Evolutionary conservation across 2,329 filamentous ascomycete species (phyloP).

Genomic region (Atkinsonella hypoxylon): DNA sequence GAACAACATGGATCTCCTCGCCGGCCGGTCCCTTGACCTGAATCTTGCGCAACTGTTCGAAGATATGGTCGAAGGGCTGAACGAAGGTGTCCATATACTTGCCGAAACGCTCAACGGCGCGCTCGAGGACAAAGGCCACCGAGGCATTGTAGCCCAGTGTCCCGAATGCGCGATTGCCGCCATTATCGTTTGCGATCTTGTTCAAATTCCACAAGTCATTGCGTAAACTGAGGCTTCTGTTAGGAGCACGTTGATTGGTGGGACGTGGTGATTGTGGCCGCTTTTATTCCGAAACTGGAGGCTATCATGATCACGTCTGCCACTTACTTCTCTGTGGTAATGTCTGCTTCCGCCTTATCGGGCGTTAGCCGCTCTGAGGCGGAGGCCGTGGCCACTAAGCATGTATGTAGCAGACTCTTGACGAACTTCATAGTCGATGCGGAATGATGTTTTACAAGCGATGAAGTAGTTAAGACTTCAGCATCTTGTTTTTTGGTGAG

Average conservation of each 20-base stretch:
- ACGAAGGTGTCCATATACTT: conserved; percentile 31
- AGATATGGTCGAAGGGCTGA: conserved; percentile 35
- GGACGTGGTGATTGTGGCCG: not conserved
- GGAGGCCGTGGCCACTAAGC: conserved; percentile 13
- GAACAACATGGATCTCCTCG: conserved; percentile 29
- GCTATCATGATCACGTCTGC: not conserved
- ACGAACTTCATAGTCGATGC: conserved; percentile 11
- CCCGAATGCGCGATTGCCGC: conserved; percentile 48
- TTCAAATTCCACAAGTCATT: conserved; percentile 42
- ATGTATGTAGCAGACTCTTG: conserved; percentile 6
- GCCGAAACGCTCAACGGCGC: conserved; percentile 25
- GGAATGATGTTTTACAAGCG: not conserved
- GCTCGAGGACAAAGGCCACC: conserved; percentile 42
- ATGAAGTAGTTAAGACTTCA: not conserved
- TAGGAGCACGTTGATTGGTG: too few species aligned
- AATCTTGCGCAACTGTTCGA: conserved; percentile 29
- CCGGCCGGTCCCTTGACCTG: conserved; percentile 32
- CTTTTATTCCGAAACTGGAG: not conserved
- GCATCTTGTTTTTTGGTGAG: too few species aligned
- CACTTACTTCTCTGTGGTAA: conserved; percentile 25
- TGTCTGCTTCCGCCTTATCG: conserved; percentile 28
- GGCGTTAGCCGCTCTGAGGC: conserved; percentile 21
- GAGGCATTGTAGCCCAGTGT: conserved; percentile 47
- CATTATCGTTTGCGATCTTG: conserved; percentile 40
- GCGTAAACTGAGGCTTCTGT: conserved; percentile 25